Evolutionary conservation across 352 stramenopile genomes (phyloP).

Genomic region (Phytophthora europaea): DNA sequence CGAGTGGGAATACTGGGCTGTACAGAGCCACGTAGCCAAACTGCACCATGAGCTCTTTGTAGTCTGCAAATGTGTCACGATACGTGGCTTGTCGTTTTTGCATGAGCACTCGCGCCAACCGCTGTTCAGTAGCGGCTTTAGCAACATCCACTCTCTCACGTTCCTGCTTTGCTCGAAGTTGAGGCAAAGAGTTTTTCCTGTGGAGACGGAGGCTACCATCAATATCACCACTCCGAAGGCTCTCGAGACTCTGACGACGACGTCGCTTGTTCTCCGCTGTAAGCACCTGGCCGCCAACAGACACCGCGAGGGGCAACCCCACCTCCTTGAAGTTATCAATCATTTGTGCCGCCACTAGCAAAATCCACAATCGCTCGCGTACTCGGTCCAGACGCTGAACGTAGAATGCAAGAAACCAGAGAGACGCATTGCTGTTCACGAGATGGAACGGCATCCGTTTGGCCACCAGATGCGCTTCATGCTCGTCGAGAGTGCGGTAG

Average conservation of each 20-base stretch:
- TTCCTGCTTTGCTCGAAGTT: slow-evolving; percentile 17
- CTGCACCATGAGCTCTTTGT: slow-evolving; percentile 91
- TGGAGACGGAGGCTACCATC: slow-evolving; percentile 4
- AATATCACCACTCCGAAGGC: slow-evolving; percentile 22
- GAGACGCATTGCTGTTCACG: slow-evolving; percentile 79
- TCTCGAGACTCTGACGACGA: slow-evolving; percentile 31
- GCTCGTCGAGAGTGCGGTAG: slow-evolving; percentile 71
- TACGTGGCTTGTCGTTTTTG: slow-evolving; percentile 74
- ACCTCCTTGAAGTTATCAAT: slow-evolving; percentile 83
- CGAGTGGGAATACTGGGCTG: slow-evolving; percentile 92
- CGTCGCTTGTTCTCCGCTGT: slow-evolving; percentile 56
- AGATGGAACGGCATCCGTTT: slow-evolving; percentile 85
- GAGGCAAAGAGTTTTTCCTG: slow-evolving; percentile 16
- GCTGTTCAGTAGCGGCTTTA: slow-evolving; percentile 41
- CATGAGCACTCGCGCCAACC: slow-evolving; percentile 62
- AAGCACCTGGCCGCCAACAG: slow-evolving; percentile 52
- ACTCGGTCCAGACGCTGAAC: slow-evolving; percentile 63
- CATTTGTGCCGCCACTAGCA: slow-evolving; percentile 72
- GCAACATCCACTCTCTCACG: slow-evolving; percentile 33
- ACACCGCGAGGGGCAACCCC: slow-evolving; percentile 59
- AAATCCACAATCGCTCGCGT: slow-evolving; percentile 72
- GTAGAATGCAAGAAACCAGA: slow-evolving; percentile 79
- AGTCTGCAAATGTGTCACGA: slow-evolving; percentile 74
- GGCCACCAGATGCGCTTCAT: slow-evolving; percentile 76
- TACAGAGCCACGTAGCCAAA: slow-evolving; percentile 95